phyloP scores from a whole-genome alignment of 106 monocot genomes.

The Chionographis japonica region DNA sequence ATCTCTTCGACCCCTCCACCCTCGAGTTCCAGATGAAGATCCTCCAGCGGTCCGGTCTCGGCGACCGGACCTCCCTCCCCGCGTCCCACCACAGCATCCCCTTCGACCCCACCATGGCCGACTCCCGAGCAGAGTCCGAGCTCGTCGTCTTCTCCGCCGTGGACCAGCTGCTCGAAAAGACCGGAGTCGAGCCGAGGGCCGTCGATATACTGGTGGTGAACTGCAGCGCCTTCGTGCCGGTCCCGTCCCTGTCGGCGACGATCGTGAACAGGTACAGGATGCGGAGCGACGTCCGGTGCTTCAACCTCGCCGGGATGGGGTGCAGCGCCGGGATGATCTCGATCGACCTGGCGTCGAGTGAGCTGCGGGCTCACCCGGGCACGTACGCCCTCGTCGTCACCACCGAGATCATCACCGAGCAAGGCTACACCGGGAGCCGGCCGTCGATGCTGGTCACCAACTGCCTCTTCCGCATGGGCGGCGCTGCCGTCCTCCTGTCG shows the following conservation, averaged over 20 bases:
- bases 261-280: conserved; percentile 20
- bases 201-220: conserved; percentile 24
- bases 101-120: conserved; percentile 4
- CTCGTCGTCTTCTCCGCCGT: conserved; percentile 25
- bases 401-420: conserved; percentile 10
- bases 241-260: conserved; percentile 23
- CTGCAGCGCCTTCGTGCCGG: conserved; percentile 26
- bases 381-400: conserved; percentile 4
- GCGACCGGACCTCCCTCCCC: conserved; percentile 18
- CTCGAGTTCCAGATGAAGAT: conserved; percentile 31
- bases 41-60: conserved; percentile 23
- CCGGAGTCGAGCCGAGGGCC: conserved; percentile 6
- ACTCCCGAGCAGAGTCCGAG: conserved; percentile 21
- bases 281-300: conserved; percentile 11
- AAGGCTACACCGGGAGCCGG: conserved; percentile 1
- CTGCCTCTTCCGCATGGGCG: conserved; percentile 14
- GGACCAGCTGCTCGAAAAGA: conserved; percentile 12
- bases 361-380: conserved; percentile 8
- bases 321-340: conserved; percentile 28
- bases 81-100: conserved; percentile 13
- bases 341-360: conserved; percentile 17
- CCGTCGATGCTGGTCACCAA: conserved; percentile 3
- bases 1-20: conserved; percentile 10
- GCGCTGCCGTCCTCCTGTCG: conserved; percentile 6
- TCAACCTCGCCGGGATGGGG: conserved; percentile 35